Percentiles rank a stretch among this genome's conserved stretches.
These are phyloP conservation scores for Zymoseptoria pseudotritici DNA, from an alignment of 2,329 filamentous ascomycete species.

Conservation along the genomic window DNA sequence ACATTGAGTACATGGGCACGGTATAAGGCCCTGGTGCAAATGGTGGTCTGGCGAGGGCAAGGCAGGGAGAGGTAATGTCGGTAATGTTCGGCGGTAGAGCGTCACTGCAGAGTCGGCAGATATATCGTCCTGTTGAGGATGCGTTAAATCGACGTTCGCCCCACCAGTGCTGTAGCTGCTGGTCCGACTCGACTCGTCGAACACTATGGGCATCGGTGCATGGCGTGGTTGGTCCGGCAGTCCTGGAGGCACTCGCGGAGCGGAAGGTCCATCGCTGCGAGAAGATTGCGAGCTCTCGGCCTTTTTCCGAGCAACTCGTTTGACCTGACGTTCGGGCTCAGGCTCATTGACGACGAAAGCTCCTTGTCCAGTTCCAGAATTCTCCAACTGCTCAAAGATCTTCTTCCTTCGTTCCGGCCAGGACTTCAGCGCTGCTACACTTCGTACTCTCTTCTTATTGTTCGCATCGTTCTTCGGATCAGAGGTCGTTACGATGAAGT, in stretches of 20 bases:
- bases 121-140: not conserved
- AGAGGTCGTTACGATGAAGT: conserved; percentile 26
- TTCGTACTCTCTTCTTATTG: conserved; percentile 26
- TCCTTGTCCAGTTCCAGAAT: conserved; percentile 13
- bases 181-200: not conserved
- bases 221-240: not conserved
- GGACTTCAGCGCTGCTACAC: conserved; percentile 23
- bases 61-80: not conserved
- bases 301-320: not conserved
- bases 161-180: not conserved
- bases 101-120: not conserved
- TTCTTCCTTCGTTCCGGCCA: conserved; percentile 24
- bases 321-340: not conserved
- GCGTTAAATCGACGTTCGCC: not conserved
- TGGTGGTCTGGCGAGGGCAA: not conserved
- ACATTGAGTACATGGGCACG: conserved; percentile 7
- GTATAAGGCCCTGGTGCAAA: not conserved
- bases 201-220: not conserved
- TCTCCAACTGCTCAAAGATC: conserved; percentile 20
- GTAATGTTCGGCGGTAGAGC: not conserved
- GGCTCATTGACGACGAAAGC: conserved; percentile 17
- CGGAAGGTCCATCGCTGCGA: not conserved
- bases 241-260: not conserved
- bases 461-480: conserved; percentile 17
- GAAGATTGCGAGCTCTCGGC: not conserved